Conservation (phyloP, 2,329 filamentous ascomycete species). For the Colletotrichum kahawae region DNA sequence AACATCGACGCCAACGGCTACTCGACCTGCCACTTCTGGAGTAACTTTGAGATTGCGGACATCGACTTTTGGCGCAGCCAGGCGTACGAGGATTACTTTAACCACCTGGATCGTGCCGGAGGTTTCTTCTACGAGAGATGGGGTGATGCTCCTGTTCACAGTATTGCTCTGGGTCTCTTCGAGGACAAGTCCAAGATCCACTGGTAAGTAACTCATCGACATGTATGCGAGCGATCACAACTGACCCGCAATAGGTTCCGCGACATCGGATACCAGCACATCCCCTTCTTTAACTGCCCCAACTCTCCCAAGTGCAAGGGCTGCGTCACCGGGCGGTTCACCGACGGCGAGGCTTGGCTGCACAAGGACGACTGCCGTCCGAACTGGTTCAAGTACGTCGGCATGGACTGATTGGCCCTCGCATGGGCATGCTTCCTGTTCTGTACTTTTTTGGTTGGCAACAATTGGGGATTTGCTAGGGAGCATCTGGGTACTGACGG, state of each 20-base stretch:
- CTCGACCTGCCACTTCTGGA: constrained; percentile 99
- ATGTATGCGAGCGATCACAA: background rate
- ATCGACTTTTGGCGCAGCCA: constrained; percentile 92
- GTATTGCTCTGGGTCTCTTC: constrained; percentile 89
- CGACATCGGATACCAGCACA: constrained; percentile 97
- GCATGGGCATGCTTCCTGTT: background rate
- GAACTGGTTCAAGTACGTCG: constrained; percentile 96
- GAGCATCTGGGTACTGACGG: constrained; percentile 19
- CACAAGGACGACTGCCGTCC: constrained; percentile 92
- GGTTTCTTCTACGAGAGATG: constrained; percentile 99
- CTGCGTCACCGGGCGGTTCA: constrained; percentile 86
- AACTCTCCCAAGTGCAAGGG: constrained; percentile 93
- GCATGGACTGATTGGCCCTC: constrained; percentile 65
- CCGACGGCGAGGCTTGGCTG: constrained; percentile 84
- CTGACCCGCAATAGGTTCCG: constrained; percentile 78
- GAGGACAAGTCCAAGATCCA: constrained; percentile 91
- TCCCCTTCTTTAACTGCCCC: constrained; percentile 98
- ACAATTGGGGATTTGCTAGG: constrained; percentile 12
- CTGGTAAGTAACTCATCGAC: constrained; percentile 69
- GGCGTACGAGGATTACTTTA: constrained; percentile 93
- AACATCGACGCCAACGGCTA: constrained; percentile 86
- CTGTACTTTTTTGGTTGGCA: constrained; percentile 18
- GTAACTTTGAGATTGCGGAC: constrained; percentile 96
- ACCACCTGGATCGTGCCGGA: constrained; percentile 90
- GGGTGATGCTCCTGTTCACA: constrained; percentile 97